Evolutionary conservation across 208 protist species (phyloP).

Genomic region (Tritrichomonas musculus): DNA sequence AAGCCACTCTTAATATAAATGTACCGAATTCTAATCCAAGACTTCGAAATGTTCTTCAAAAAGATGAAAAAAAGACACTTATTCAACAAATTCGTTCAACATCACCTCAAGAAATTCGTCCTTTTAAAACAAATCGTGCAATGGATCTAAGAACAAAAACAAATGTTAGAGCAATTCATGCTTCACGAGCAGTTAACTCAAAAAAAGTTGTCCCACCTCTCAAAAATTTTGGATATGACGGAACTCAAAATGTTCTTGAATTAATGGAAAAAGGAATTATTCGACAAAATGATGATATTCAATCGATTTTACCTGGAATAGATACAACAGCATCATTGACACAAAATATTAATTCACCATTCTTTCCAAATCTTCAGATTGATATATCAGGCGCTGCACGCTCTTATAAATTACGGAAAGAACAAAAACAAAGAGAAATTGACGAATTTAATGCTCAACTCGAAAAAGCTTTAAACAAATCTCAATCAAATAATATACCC

Average conservation of each 20-base stretch:
- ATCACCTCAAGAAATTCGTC: neutral
- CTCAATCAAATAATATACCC: neutral
- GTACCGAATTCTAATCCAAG: too few relatives aligned
- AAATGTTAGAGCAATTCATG: neutral
- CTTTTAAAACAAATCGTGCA: neutral
- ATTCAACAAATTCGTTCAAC: neutral
- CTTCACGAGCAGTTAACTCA: too few relatives aligned
- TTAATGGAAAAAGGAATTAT: neutral
- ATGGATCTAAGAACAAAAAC: neutral
- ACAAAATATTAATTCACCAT: neutral
- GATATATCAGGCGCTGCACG: neutral
- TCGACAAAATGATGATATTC: neutral
- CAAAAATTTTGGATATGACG: neutral
- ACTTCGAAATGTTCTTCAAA: too few relatives aligned
- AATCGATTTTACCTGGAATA: neutral
- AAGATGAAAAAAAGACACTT: neutral
- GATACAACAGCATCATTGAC: neutral
- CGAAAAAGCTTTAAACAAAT: neutral
- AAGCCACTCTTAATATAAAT: too few relatives aligned
- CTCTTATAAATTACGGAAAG: too few relatives aligned
- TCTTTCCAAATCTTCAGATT: constrained; percentile 4
- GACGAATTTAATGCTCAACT: too few relatives aligned
- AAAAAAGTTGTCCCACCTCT: neutral
- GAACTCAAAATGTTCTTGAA: neutral
- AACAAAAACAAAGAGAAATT: neutral